phyloP scores from a whole-genome alignment of 2,329 filamentous ascomycete genomes.

The Aspergillus pseudoterreus region DNA sequence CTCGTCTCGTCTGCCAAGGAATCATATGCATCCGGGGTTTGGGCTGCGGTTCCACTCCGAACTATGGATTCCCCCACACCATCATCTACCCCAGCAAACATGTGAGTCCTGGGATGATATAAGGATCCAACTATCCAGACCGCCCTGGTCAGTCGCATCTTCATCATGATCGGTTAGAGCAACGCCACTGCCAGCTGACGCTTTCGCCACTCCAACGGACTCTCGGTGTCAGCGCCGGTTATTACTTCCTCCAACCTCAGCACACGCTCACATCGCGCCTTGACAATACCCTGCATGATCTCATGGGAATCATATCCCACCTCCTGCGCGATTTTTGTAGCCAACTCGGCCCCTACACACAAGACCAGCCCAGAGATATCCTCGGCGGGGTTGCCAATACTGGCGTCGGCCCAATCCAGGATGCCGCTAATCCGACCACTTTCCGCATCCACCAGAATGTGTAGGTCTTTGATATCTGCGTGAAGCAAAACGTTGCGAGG shows the following conservation, averaged over 20 bases:
- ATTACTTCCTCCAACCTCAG: conserved; percentile 2
- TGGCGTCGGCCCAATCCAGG: conserved; percentile 1
- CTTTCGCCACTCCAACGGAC: background rate
- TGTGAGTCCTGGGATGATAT: background rate
- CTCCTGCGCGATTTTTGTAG: background rate
- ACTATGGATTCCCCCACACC: background rate
- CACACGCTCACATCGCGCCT: background rate
- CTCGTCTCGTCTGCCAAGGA: background rate
- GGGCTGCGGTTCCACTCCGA: background rate
- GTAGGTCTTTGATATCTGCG: background rate
- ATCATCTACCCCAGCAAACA: background rate
- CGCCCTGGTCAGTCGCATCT: background rate
- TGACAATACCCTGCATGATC: background rate
- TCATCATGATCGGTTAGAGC: background rate
- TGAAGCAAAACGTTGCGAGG: background rate
- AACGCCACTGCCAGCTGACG: background rate
- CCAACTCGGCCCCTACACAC: background rate
- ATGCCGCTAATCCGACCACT: background rate
- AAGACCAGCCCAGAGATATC: conserved; percentile 1
- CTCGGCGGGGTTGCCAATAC: background rate
- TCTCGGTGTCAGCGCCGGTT: background rate
- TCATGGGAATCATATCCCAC: background rate
- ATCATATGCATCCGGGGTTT: conserved; percentile 1
- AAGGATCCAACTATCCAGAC: background rate
- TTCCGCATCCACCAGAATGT: background rate